phyloP scores from a whole-genome alignment of 495 filamentous ascomycete species.

The Endocarpon pusillum region DNA sequence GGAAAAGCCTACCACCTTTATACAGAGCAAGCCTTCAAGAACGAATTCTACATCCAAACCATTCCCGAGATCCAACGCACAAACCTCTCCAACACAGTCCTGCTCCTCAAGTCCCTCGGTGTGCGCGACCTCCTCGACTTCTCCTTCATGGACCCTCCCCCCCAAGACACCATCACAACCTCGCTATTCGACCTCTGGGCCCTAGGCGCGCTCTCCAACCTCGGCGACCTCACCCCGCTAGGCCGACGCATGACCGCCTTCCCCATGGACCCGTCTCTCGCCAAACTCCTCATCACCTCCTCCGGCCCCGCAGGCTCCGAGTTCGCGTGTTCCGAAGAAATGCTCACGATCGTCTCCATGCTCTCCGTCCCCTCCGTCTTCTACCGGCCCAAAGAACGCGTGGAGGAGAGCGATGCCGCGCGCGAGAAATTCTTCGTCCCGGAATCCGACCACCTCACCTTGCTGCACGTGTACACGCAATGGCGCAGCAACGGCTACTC shows the following conservation, averaged over 20 bases:
- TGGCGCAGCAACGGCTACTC: conserved; percentile 85
- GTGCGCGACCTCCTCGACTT: conserved; percentile 94
- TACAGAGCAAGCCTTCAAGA: conserved; percentile 86
- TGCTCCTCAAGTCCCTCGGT: conserved; percentile 85
- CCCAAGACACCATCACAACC: conserved; percentile 94
- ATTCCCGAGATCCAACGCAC: conserved; percentile 98
- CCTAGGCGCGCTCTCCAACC: conserved; percentile 78
- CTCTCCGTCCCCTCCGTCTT: conserved; percentile 92
- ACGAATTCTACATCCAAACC: conserved; percentile 93
- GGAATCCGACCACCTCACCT: conserved; percentile 91
- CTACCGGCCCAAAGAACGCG: conserved; percentile 91
- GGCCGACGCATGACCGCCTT: conserved; percentile 92
- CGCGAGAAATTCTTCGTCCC: conserved; percentile 98
- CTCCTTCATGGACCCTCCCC: conserved; percentile 98
- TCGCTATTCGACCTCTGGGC: conserved; percentile 98
- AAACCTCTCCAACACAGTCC: conserved; percentile 84
- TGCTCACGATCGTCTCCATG: conserved; percentile 97
- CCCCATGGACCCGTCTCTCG: conserved; percentile 88
- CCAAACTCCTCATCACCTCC: conserved; percentile 82
- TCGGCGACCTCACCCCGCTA: conserved; percentile 77
- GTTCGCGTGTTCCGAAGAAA: conserved; percentile 93
- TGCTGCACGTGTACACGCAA: conserved; percentile 89
- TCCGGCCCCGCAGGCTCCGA: conserved; percentile 50
- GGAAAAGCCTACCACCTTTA: conserved; percentile 91
- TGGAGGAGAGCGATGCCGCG: conserved; percentile 90